Evolutionary conservation across 2,329 filamentous ascomycete species (phyloP).

Genomic region (Sporothrix humicola): DNA sequence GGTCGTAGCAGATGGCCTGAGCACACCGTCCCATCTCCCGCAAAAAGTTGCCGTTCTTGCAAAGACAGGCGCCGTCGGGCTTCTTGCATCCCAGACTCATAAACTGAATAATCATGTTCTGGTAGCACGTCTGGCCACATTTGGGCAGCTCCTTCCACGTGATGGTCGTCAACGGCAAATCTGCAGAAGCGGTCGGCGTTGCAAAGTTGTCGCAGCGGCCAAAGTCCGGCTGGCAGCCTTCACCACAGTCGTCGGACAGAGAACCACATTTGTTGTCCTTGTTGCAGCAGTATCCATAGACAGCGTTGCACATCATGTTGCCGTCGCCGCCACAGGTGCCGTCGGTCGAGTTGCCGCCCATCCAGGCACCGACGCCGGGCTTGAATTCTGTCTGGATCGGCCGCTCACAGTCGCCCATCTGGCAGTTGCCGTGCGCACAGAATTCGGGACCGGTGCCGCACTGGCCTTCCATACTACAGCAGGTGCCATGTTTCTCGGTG

Average conservation of each 20-base stretch:
- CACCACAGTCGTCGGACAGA: constrained; percentile 28
- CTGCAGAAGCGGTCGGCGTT: neutral
- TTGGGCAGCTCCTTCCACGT: neutral
- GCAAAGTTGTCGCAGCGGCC: neutral
- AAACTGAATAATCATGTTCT: neutral
- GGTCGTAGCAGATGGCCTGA: neutral
- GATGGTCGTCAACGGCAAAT: neutral
- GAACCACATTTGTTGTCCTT: constrained; percentile 29
- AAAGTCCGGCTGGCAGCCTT: constrained; percentile 12
- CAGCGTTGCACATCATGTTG: constrained; percentile 24
- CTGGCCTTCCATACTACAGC: constrained; percentile 8
- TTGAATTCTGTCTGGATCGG: neutral
- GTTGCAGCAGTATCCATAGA: constrained; percentile 31
- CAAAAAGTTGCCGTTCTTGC: neutral
- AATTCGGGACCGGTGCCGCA: constrained; percentile 27
- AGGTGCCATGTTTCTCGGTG: constrained; percentile 9
- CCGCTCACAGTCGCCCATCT: constrained; percentile 12
- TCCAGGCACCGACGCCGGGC: neutral
- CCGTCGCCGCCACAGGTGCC: constrained; percentile 28
- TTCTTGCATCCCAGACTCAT: neutral
- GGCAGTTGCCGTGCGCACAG: constrained; percentile 21
- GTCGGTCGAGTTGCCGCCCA: constrained; percentile 23
- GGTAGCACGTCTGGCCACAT: neutral
- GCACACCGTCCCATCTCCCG: neutral
- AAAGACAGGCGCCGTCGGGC: neutral